These are phyloP conservation scores for Hypoxylon sp. DNA, from an alignment of 2,329 filamentous ascomycete genomes.

Conservation along the genomic window DNA sequence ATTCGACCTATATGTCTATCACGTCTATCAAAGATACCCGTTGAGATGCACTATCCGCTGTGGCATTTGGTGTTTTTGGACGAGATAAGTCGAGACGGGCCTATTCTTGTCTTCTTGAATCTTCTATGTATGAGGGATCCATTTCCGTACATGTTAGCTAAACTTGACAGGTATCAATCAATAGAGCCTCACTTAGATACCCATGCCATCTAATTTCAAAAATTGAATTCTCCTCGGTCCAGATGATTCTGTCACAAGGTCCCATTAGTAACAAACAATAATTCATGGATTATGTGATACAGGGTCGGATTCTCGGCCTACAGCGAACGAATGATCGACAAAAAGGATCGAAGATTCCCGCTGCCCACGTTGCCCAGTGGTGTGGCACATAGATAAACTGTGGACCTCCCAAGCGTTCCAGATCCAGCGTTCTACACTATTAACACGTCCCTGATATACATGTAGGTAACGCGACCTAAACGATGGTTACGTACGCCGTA, in stretches of 20 bases:
- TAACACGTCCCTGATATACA: slow-evolving; percentile 5
- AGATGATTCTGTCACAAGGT: slow-evolving; percentile 30
- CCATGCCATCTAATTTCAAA: slow-evolving; percentile 10
- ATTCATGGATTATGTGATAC: slow-evolving; percentile 28
- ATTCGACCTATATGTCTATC: slow-evolving; percentile 17
- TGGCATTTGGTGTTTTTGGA: slow-evolving; percentile 6
- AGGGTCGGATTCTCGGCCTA: slow-evolving; percentile 34
- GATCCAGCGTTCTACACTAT: slow-evolving; percentile 24
- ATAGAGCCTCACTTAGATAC: slow-evolving; percentile 33
- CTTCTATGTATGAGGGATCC: slow-evolving; percentile 20
- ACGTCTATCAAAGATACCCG: slow-evolving; percentile 6
- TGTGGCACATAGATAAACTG: slow-evolving; percentile 39
- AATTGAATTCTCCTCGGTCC: slow-evolving; percentile 20
- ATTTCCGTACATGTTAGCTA: not conserved
- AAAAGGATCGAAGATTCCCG: slow-evolving; percentile 43
- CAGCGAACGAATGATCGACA: slow-evolving; percentile 44
- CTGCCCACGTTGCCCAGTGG: slow-evolving; percentile 32
- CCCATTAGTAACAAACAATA: slow-evolving; percentile 17
- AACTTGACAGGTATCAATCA: slow-evolving; percentile 10
- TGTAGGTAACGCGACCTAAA: slow-evolving; percentile 15
- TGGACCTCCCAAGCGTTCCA: slow-evolving; percentile 36
- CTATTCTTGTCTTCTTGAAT: slow-evolving; percentile 27
- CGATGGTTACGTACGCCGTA: slow-evolving; percentile 20
- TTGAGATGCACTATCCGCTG: slow-evolving; percentile 24
- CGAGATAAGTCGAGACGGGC: slow-evolving; percentile 7